Evolutionary conservation across 1,284 basidiomycete genomes (phyloP).

Genomic region (Taiwanofungus camphoratus): DNA sequence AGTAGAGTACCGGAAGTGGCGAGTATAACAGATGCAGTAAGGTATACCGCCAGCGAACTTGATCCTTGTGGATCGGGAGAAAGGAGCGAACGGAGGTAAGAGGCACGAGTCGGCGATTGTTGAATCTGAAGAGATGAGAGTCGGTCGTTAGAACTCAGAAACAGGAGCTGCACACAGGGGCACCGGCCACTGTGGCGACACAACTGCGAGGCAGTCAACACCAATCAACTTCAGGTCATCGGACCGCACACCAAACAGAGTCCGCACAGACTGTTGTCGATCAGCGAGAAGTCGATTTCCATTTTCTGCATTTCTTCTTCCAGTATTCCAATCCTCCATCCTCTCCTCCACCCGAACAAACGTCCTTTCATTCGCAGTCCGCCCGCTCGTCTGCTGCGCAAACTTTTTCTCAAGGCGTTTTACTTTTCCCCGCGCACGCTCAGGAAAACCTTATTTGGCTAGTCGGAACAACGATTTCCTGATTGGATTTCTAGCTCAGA

Average conservation of each 20-base stretch:
- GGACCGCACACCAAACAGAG: slow-evolving; percentile 15
- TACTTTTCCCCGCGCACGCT: not conserved
- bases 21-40: slow-evolving; percentile 18
- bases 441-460: not conserved
- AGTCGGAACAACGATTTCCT: not conserved
- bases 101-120: slow-evolving; percentile 9
- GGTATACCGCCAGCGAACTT: slow-evolving; percentile 17
- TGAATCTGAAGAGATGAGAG: slow-evolving; percentile 3
- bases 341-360: not conserved
- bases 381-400: slow-evolving; percentile 1
- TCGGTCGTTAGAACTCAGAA: slow-evolving; percentile 13
- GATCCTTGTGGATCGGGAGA: slow-evolving; percentile 20
- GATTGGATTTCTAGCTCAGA: not conserved
- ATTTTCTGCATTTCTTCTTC: slow-evolving; percentile 3
- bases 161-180: slow-evolving; percentile 24
- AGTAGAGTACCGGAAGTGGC: slow-evolving; percentile 11
- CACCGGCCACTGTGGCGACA: slow-evolving; percentile 18
- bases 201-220: slow-evolving; percentile 15
- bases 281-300: slow-evolving; percentile 22
- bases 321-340: slow-evolving; percentile 4
- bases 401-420: not conserved
- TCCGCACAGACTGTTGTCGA: slow-evolving; percentile 23
- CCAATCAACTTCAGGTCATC: slow-evolving; percentile 17
- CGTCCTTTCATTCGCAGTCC: slow-evolving; percentile 3
- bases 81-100: slow-evolving; percentile 13